Base-by-base conservation (phyloP, 176 grass and related monocot species). In the Avena sativa region DNA sequence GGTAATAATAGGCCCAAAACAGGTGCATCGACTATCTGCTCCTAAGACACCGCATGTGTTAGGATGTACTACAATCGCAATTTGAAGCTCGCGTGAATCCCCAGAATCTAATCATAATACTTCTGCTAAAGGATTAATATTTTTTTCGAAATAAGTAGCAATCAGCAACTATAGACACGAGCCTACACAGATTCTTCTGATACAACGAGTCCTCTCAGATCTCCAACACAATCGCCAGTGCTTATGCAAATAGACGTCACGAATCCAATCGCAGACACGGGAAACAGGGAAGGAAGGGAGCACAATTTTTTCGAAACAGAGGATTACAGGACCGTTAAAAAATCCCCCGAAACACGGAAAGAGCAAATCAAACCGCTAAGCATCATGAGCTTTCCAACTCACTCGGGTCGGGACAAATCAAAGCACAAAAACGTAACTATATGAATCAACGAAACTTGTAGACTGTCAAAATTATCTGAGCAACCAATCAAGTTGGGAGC, bases 151-250 rank as follows among this genome's bases (percentile, higher is more conserved):
- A 5, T n/a, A 81, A 81, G 36, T 38, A 38, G 16, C 49, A 71
- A 84, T 11, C 60, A 81, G 61, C 70, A 59, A 43, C 4, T 76
- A 79, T 11, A 77, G 14, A 40, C 23, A 68, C 8, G 77, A 51
- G 14, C 59, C 36, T 55, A 23, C 10, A 32, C 38, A 58, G 85
- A 84, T 74, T 71, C 59, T n/a, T 1, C 60, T 4, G 60, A 6
- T 11, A 52, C 9, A 67, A 6, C 9, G 10, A 86, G 76, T 25
- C 43, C 55, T 57, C 20, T 57, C 86, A 78, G 86, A 91, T 91
- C 90, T 65, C 56, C 21, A 74, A 21, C 57, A 62, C 75, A 47
- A 71, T 23, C n/a, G 34, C 28, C 32, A 46, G 44, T 87, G 19
- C 16, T 17, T 2, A 36, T 40, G 2, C 78, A 81, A 69, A 69